Base-by-base conservation (phyloP, 2,329 filamentous ascomycete genomes). In the Aspergillus alliaceus region DNA sequence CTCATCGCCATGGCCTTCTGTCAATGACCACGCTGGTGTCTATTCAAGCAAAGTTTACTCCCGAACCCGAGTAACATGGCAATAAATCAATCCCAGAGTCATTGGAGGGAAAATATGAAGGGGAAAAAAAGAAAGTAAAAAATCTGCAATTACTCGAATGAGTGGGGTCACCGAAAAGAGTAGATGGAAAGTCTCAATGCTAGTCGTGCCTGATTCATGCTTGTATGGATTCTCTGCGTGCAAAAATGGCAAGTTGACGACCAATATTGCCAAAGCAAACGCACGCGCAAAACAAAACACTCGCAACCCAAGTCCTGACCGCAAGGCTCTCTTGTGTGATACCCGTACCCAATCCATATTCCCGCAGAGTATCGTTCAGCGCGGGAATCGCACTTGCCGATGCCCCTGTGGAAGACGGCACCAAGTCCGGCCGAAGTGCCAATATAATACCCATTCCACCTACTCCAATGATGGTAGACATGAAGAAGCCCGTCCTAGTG, bases 261-360 rank as follows among this genome's bases (percentile, higher is more conserved):
- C 95, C 95, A 69, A 99, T 91, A 70, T 96, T 98, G 11, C 95
- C 95, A 80, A 99, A 97, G 75, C 93, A 97, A 9, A 98, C 86
- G 65, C 91, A 92, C 69, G 91, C 96, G 76, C 95, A 97, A 72
- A 97, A 99, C 51, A 99, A 77, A 25, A 98, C 92, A 69, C 91
- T 96, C 24, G 93, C 82, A 69, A 96, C 89, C 93, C 95, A 99
- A 4, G 92, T 90, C 12, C 87, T 88, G 18, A 89, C 57, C 83
- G 83, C 58, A 84, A 79, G 46, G 82, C 85, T 62, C 79, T 85
- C 61, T 82, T 79, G 66, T 5, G 75, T 75, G 39, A 82, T 64
- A 12, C 74, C 68, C 24, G 67, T 64, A 47, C 63, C 66, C 64
- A 72, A 64, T 63, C 60, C 60, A 58, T 68, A 65, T 57, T 72